A percentile compares a stretch with the other conserved stretches of the same genome.
phyloP scores from a whole-genome alignment of 352 stramenopile species.

The Pythium brachiatum region DNA sequence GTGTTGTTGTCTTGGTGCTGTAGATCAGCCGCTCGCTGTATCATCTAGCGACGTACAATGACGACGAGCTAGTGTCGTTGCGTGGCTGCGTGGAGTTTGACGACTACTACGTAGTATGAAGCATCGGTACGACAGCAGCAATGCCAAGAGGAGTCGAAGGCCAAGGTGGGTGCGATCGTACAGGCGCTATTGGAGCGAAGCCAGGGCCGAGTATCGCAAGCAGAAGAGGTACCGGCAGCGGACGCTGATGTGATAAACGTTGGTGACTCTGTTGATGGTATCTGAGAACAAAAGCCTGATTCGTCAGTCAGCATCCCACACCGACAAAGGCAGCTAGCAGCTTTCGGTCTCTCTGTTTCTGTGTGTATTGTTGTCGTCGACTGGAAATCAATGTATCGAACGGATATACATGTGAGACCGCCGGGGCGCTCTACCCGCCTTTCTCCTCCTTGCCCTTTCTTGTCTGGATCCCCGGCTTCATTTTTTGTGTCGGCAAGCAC shows the following conservation, averaged over 20 bases:
- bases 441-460: neutral
- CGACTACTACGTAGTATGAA: conserved; percentile 15
- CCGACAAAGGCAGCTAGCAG: too few species aligned
- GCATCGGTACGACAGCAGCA: neutral
- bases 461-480: neutral
- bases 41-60: neutral
- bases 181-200: neutral
- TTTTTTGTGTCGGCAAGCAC: too few species aligned
- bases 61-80: conserved; percentile 12
- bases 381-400: conserved; percentile 7
- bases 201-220: neutral
- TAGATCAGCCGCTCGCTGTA: conserved; percentile 19
- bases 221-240: too few species aligned
- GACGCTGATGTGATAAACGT: too few species aligned
- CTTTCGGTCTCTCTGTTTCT: neutral
- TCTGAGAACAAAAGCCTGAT: too few species aligned
- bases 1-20: conserved; percentile 8
- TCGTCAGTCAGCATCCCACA: too few species aligned
- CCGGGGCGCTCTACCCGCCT: neutral
- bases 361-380: neutral
- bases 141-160: too few species aligned
- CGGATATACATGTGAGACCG: conserved; percentile 2
- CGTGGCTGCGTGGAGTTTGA: conserved; percentile 23
- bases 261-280: too few species aligned
- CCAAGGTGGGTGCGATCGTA: neutral